phyloP scores from a whole-genome alignment of 2,329 filamentous ascomycete genomes.

The Sclerotinia sclerotiorum region DNA sequence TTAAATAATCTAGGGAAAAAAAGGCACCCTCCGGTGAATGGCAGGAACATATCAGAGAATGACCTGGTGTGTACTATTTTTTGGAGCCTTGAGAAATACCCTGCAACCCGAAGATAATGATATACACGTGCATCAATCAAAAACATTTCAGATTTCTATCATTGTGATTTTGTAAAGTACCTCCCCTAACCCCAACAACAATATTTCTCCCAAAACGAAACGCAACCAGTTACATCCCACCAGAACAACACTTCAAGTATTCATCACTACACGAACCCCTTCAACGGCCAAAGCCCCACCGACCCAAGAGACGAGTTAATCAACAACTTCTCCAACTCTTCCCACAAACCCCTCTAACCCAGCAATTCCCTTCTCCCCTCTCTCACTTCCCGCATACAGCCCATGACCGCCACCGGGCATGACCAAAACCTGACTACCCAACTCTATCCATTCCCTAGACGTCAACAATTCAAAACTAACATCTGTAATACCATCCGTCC shows the following conservation, averaged over 20 bases:
- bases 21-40: not conserved
- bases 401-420: slow-evolving; percentile 69
- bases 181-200: not conserved
- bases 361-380: slow-evolving; percentile 53
- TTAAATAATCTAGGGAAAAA: not conserved
- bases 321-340: slow-evolving; percentile 60
- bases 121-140: not conserved
- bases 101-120: not conserved
- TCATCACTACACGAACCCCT: not conserved
- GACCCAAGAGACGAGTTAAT: slow-evolving; percentile 43
- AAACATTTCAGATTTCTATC: not conserved
- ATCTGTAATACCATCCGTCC: slow-evolving; percentile 44
- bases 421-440: slow-evolving; percentile 68
- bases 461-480: slow-evolving; percentile 69
- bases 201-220: not conserved
- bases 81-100: not conserved
- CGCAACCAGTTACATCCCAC: not conserved
- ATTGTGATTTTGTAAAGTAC: not conserved
- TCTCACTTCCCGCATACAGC: slow-evolving; percentile 54
- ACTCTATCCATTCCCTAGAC: slow-evolving; percentile 70
- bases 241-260: not conserved
- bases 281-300: not conserved
- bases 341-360: slow-evolving; percentile 74
- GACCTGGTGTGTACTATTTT: not conserved
- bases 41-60: not conserved